Percentiles rank a stretch among this genome's conserved stretches.
Evolutionary conservation across 495 filamentous ascomycete genomes (phyloP).

Genomic region (Aspergillus incahuasiensis): DNA sequence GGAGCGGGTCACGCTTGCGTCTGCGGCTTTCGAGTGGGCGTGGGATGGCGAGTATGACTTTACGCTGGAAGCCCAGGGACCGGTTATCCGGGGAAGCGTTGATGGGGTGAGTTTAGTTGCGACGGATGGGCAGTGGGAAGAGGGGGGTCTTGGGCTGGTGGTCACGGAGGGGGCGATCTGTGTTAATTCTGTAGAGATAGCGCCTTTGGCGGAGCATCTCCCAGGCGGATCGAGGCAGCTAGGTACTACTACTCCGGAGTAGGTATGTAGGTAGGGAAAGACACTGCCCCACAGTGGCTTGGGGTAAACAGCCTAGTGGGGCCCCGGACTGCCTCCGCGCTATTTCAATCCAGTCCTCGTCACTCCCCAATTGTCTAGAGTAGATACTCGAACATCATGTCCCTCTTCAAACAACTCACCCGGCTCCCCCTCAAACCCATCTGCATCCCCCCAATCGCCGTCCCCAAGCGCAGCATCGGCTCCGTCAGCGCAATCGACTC

Average conservation of each 20-base stretch:
- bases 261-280: neutral
- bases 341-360: neutral
- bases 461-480: constrained; percentile 17
- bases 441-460: neutral
- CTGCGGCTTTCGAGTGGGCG: neutral
- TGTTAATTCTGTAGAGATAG: neutral
- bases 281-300: neutral
- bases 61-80: neutral
- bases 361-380: too few relatives aligned
- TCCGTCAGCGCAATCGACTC: constrained; percentile 48
- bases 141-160: neutral
- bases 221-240: too few relatives aligned
- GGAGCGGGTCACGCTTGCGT: neutral
- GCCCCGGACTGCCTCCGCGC: neutral
- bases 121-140: neutral
- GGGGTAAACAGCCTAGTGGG: neutral
- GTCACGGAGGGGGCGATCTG: neutral
- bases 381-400: too few relatives aligned
- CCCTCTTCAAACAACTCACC: constrained; percentile 9
- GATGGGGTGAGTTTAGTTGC: neutral
- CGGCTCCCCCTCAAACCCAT: constrained; percentile 3
- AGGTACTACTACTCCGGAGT: too few relatives aligned
- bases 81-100: neutral
- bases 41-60: neutral
- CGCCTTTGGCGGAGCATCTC: too few relatives aligned